Evolutionary conservation across 2,329 filamentous ascomycete genomes (phyloP), one percentile per base, ranked within the genome.

Genomic region (Neonectria coccinea): DNA sequence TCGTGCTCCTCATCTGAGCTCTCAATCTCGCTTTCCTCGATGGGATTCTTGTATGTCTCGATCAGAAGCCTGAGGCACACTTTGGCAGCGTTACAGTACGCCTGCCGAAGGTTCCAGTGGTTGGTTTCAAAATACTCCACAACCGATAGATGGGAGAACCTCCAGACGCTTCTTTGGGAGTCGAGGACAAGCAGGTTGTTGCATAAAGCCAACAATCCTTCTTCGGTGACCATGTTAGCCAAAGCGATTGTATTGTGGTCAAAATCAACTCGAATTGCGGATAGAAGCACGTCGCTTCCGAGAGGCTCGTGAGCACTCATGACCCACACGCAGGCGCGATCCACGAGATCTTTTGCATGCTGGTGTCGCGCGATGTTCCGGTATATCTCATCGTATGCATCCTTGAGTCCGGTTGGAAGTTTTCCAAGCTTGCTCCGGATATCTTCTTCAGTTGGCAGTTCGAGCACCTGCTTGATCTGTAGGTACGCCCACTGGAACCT

Each of bases 401-500:
- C 42, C 22, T 63, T 48, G 22, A 63, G 60, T 4, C 39, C 39
- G 8, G 27, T 8, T 9, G 56, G 56, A 18, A 59, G 48, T 44
- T 45, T 53, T 0, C 48, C 56, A 3, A 59, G 39, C 12, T 16
- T 42, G 27, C 16, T 52, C n/a, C 27, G 36, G 9, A 59, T 59
- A 27, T 41, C 39, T 14, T 42, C 27, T 52, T 51, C 27, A 12
- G 48, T 45, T 33, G 14, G 48, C 11, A 52, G 25, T 18, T 52
- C 27, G 6, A 59, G 48, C 12, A 59, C 47, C 18, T 59, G 56
- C 5, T 12, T 25, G 10, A 59, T 53, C 39, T 59, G 56, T 7
- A 59, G 36, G 16, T 12, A 45, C 5, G 48, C 56, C 56, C 56
- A 53, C 8, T 59, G 48, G 14, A 59, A 59, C 56, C 47, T 59